Evolutionary conservation across 2,329 filamentous ascomycete genomes (phyloP).

Genomic region (Beauveria brongniartii): DNA sequence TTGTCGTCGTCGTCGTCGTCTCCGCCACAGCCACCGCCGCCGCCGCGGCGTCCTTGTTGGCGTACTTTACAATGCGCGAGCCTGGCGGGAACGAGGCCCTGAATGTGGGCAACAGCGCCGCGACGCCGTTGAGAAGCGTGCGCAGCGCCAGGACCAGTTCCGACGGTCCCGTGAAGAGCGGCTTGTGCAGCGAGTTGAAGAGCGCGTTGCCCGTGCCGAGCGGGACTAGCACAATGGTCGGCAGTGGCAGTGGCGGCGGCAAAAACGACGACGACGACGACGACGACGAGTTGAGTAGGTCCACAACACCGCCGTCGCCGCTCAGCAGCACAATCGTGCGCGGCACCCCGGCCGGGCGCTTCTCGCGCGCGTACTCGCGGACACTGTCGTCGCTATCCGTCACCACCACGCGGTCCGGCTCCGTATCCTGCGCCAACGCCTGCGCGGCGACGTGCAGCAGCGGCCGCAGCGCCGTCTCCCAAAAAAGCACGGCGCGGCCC

Average conservation of each 20-base stretch:
- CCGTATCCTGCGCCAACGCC: constrained; percentile 10
- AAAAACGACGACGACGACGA: background rate
- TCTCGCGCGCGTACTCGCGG: constrained; percentile 45
- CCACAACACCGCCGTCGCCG: constrained; percentile 80
- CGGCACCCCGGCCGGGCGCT: constrained; percentile 18
- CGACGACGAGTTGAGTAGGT: constrained; percentile 61
- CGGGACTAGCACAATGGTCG: constrained; percentile 47
- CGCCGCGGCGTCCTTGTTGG: constrained; percentile 12
- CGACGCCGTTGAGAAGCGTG: constrained; percentile 50
- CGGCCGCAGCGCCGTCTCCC: constrained; percentile 45
- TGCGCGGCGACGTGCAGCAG: constrained; percentile 38
- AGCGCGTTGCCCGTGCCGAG: constrained; percentile 59
- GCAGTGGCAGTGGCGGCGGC: constrained; percentile 17
- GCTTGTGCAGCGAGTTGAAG: constrained; percentile 53
- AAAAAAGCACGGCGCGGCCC: constrained; percentile 48
- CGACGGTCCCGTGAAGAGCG: constrained; percentile 39
- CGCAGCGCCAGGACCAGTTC: constrained; percentile 43
- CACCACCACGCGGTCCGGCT: constrained; percentile 27
- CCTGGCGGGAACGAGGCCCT: constrained; percentile 52
- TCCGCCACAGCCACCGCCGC: background rate
- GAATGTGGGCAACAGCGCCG: constrained; percentile 54
- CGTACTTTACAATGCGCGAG: constrained; percentile 38
- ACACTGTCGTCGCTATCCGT: constrained; percentile 60
- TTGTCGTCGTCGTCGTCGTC: constrained; percentile 1
- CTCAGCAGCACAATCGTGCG: constrained; percentile 69